Conservation (phyloP, 805 yeast genomes). For the Cyberlindnera meyerae region DNA sequence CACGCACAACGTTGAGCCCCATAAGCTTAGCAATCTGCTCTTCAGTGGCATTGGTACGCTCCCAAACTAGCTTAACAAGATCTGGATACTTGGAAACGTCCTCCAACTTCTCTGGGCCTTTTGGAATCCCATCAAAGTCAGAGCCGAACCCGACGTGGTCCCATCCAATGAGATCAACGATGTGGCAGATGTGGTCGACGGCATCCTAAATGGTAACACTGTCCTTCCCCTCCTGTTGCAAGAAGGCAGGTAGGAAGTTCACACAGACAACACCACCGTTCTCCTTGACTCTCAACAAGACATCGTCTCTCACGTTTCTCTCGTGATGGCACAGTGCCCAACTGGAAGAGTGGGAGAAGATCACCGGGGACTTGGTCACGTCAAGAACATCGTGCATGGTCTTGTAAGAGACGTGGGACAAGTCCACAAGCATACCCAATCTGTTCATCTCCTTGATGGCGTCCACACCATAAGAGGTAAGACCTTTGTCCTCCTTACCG, state of each 20-base stretch:
- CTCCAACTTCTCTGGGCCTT: constrained; percentile 46
- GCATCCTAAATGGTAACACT: constrained; percentile 42
- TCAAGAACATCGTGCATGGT: constrained; percentile 43
- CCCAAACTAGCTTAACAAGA: constrained; percentile 32
- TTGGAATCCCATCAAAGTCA: constrained; percentile 50
- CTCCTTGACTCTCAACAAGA: constrained; percentile 32
- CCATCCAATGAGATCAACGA: constrained; percentile 44
- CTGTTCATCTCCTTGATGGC: constrained; percentile 47
- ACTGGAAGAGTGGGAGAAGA: constrained; percentile 46
- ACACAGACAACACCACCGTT: constrained; percentile 46
- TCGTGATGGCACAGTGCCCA: constrained; percentile 36
- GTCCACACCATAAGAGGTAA: constrained; percentile 36
- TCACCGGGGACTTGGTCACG: constrained; percentile 40
- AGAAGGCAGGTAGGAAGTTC: constrained; percentile 41
- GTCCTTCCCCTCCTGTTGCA: constrained; percentile 18
- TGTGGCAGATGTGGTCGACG: constrained; percentile 39
- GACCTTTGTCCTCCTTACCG: constrained; percentile 41
- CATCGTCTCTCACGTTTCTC: constrained; percentile 47
- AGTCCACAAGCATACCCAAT: constrained; percentile 48
- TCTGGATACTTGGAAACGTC: constrained; percentile 54
- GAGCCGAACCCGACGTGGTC: constrained; percentile 47
- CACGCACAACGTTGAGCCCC: constrained; percentile 44
- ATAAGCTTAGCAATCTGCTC: constrained; percentile 39
- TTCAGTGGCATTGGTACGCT: constrained; percentile 36
- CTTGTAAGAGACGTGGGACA: constrained; percentile 43